Base-by-base conservation (phyloP, 1,139 yeast genomes). In the Taphrina communis region DNA sequence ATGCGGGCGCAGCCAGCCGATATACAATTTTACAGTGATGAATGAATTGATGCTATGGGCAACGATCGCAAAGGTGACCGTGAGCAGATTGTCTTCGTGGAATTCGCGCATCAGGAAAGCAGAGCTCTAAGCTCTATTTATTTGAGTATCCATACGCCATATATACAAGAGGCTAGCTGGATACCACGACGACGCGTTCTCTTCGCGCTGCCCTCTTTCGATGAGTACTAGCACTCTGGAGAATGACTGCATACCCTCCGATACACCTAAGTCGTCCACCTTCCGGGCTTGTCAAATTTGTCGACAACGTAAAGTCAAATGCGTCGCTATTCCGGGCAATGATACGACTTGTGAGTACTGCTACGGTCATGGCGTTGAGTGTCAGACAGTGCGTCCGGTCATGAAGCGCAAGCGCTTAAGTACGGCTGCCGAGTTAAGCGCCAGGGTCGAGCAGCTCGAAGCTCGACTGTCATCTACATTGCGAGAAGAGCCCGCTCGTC, bases 381-480 rank as follows among this genome's bases (percentile, higher is more conserved):
- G 67, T 46, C 50, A 50, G 14, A 46, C 41, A n/a, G 56, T 63
- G 11, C 60, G 55, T 11, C 67, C 67, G 9, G 55, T 31, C 9
- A 17, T 21, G 38, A 63, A 55, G 41, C 35, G 61, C 9, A 55
- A 55, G 52, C 58, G 67, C 3, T 7, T 41, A 1, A 48, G 41
- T 50, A 63, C 59, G 7, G 61, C 51, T n/a, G 55, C 61, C 1
- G 61, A 63, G 12, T 56, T 63, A 21, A 53, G 55, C 44, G 61
- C 67, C 17, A 59, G 67, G 8, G 59, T 63, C 19, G 67, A 63
- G 25, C 67, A 63, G 39, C 67, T 63, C 14, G 67, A 63, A 36
- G 61, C 48, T 36, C 21, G 39, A 17, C 39, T 63, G 46, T 48
- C 59, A 25, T 35, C 38, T 8, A 44, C 66, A 21, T 35, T 56